These are phyloP conservation scores for Phytophthora pini DNA, from an alignment of 352 stramenopile species.

Conservation along the genomic window DNA sequence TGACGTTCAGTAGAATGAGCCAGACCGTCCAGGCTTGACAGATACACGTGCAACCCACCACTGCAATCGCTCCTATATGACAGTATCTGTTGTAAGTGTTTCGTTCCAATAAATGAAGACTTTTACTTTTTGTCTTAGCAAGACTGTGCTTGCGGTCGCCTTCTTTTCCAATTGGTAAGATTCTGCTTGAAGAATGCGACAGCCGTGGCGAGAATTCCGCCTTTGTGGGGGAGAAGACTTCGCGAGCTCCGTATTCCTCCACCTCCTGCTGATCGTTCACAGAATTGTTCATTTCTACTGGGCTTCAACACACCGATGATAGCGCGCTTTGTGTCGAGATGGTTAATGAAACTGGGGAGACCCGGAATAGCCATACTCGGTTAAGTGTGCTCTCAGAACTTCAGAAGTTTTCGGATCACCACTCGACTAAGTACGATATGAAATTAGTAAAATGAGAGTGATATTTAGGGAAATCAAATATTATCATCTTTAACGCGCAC, in stretches of 20 bases:
- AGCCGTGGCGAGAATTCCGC: background rate
- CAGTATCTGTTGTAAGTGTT: no score
- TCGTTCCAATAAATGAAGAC: no score
- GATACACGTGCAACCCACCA: background rate
- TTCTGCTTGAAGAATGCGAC: background rate
- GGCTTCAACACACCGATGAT: background rate
- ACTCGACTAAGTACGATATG: no score
- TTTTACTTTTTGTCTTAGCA: background rate
- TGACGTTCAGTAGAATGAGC: constrained; percentile 27
- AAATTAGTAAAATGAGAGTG: no score
- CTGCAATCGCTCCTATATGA: background rate
- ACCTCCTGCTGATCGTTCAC: background rate
- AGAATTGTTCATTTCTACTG: background rate
- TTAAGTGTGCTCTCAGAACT: no score
- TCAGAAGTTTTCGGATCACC: no score
- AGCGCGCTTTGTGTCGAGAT: no score
- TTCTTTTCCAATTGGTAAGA: background rate
- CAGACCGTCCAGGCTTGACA: constrained; percentile 26
- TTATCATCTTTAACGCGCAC: no score
- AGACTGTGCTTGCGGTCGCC: background rate
- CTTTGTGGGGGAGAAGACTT: background rate
- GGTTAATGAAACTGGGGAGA: background rate
- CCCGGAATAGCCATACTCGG: background rate
- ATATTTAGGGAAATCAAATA: no score
- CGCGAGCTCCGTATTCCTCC: background rate